These are phyloP conservation scores for Coemansia erecta DNA, from an alignment of 192 early-diverging fungal species.

Conservation along the genomic window DNA sequence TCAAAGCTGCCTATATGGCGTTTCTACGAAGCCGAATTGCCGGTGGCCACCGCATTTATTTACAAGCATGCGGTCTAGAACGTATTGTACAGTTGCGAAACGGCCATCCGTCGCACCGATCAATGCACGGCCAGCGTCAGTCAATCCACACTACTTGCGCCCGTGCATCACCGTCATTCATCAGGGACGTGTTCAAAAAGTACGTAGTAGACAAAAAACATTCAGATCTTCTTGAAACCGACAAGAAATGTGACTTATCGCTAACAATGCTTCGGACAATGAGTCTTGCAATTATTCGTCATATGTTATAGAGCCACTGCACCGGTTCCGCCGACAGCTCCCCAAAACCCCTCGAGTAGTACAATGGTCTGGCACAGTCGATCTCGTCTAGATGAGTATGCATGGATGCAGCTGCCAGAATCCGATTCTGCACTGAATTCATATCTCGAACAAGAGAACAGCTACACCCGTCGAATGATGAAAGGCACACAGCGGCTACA, in stretches of 20 bases:
- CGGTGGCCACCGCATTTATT: no score
- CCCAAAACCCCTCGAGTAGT: background rate
- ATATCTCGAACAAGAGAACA: constrained; percentile 30
- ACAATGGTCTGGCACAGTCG: constrained; percentile 26
- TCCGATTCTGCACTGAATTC: constrained; percentile 8
- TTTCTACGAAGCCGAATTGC: no score
- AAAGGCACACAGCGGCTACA: constrained; percentile 20
- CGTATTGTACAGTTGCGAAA: no score
- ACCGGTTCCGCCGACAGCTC: background rate
- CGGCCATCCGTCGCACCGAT: no score
- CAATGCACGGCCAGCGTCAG: background rate
- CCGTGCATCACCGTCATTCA: background rate
- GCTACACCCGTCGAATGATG: constrained; percentile 31
- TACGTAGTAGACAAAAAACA: background rate
- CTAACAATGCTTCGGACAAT: no score
- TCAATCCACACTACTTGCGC: background rate
- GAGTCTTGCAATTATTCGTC: no score
- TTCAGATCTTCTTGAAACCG: background rate
- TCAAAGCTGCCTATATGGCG: no score
- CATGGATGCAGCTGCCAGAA: constrained; percentile 46
- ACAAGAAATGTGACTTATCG: no score
- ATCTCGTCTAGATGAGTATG: constrained; percentile 35
- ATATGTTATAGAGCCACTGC: background rate
- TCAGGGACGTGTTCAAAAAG: background rate
- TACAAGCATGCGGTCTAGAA: no score